Evolutionary conservation across 108 stramenopile genomes (phyloP), one percentile per base, ranked within the genome.

Genomic region (Skeletonema grethae): DNA sequence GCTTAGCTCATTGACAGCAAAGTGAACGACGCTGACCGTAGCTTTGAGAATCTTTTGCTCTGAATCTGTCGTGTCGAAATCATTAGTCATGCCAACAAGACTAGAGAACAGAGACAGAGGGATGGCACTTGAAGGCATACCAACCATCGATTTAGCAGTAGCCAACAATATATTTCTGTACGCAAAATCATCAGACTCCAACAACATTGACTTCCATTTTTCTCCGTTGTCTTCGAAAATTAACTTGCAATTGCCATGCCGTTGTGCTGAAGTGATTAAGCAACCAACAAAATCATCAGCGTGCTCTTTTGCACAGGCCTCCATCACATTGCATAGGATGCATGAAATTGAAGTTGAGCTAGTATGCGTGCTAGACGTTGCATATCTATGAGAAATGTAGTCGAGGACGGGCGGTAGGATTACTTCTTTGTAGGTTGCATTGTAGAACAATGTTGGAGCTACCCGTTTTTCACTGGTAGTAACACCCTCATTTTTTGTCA

Each of bases 151-250:
- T 46, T 63, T 76, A 39, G 75, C 57, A 11, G 63, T 11, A 15
- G 75, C 75, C 61, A 76, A 16, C 24, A 76, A 7, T 12, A 76
- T 46, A 13, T 69, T 61, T 7, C 39, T 50, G 31, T 76, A 76
- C 24, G 68, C 61, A 30, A 76, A 39, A 28, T 67, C 32, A 6
- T 38, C 29, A 30, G 35, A 38, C 12, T 67, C 46, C 38, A 68
- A 57, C 34, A 76, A 38, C 30, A 48, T n/a, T 28, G 50, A 63
- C 63, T 39, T 69, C 75, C 75, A 76, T 2, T 63, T 15, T 38
- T 53, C 22, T 3, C 64, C 67, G 24, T 69, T 69, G 55, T 76
- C 57, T 34, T 67, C 50, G 13, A 76, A 45, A 57, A 76, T 56
- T 22, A 22, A 29, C 6, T 18, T 16, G 9, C 1, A 28, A 50